phyloP scores from a whole-genome alignment of 768 basidiomycete species.

The Leccinum incarnatum region DNA sequence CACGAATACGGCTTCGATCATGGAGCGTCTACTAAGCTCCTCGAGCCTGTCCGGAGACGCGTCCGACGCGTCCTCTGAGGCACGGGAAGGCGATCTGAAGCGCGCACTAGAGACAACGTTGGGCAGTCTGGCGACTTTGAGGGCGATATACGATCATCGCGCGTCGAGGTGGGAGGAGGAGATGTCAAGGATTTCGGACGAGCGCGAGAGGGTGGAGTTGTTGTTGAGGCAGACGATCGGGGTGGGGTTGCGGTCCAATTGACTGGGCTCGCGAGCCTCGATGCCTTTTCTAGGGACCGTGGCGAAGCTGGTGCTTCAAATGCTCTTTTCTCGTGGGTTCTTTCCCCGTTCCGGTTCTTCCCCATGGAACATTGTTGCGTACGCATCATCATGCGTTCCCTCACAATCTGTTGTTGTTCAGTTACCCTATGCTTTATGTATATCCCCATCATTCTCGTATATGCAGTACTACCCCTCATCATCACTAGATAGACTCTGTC shows the following conservation, averaged over 20 bases:
- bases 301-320: background rate
- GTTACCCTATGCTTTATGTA: background rate
- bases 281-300: background rate
- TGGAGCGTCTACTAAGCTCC: constrained; percentile 41
- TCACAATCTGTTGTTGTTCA: background rate
- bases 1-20: constrained; percentile 45
- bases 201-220: constrained; percentile 64
- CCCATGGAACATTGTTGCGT: background rate
- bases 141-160: constrained; percentile 64
- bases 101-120: constrained; percentile 67
- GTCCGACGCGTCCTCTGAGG: constrained; percentile 48
- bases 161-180: constrained; percentile 71
- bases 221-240: constrained; percentile 63
- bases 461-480: background rate
- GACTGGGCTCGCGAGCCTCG: background rate
- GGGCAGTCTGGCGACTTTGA: constrained; percentile 61
- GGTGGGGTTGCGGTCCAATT: constrained; percentile 34
- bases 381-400: background rate
- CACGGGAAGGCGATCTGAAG: constrained; percentile 62
- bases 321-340: background rate
- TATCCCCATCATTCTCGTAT: background rate
- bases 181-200: constrained; percentile 61
- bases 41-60: constrained; percentile 48
- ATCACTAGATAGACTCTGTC: background rate
- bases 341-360: background rate